Conservation (phyloP, 495 filamentous ascomycete species). For the Gamarada debralockiae region DNA sequence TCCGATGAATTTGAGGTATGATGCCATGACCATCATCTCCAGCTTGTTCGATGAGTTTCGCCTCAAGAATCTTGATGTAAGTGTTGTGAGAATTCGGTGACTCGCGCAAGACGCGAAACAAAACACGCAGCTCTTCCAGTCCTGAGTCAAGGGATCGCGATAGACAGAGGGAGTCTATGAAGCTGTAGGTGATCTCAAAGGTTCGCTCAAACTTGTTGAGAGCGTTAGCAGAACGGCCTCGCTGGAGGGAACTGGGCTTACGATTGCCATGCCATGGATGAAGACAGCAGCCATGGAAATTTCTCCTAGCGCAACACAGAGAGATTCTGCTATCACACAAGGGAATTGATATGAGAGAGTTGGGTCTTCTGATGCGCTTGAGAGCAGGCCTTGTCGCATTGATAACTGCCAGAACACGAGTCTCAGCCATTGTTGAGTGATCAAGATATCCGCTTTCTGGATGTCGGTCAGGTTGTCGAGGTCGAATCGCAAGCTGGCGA, state of each 20-base stretch:
- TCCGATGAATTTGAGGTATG: no score
- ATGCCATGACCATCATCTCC: background rate
- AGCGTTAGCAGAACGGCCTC: background rate
- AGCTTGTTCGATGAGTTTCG: background rate
- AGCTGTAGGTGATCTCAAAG: slow-evolving; percentile 37
- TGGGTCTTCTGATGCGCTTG: slow-evolving; percentile 33
- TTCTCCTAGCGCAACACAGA: slow-evolving; percentile 44
- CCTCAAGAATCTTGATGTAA: slow-evolving; percentile 1
- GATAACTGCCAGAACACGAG: slow-evolving; percentile 56
- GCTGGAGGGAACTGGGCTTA: no score
- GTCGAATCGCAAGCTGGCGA: background rate
- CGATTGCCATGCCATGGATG: slow-evolving; percentile 54
- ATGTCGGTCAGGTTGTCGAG: slow-evolving; percentile 39
- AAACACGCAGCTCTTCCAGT: background rate
- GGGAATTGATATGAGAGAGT: slow-evolving; percentile 52
- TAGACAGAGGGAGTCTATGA: slow-evolving; percentile 2
- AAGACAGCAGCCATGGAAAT: slow-evolving; percentile 47
- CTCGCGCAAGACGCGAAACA: background rate
- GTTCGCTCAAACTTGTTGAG: slow-evolving; percentile 37
- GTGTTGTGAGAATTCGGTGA: slow-evolving; percentile 1
- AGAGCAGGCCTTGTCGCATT: slow-evolving; percentile 45
- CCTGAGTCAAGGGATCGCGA: background rate
- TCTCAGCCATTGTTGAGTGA: slow-evolving; percentile 57
- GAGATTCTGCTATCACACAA: slow-evolving; percentile 46
- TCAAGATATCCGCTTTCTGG: slow-evolving; percentile 50